Conservation (phyloP, 2,329 filamentous ascomycete species). For the Aspergillus jensenii region DNA sequence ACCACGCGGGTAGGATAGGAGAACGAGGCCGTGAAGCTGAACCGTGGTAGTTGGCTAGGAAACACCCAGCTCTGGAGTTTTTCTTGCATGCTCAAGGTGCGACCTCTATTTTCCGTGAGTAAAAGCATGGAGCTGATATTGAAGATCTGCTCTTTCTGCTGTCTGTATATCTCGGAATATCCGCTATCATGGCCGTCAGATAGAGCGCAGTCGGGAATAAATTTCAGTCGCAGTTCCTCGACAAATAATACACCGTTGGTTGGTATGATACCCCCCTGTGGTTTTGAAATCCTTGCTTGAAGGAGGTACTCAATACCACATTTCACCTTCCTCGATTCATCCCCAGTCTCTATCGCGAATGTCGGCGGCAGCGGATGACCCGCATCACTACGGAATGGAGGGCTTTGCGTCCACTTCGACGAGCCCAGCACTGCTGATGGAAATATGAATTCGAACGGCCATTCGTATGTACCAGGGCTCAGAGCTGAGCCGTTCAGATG, state of each 20-base stretch:
- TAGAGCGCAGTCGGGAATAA: background rate
- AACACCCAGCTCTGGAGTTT: constrained; percentile 16
- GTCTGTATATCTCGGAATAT: background rate
- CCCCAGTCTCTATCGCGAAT: background rate
- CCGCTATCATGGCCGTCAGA: background rate
- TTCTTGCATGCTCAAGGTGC: constrained; percentile 7
- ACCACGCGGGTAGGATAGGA: constrained; percentile 9
- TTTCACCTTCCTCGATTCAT: background rate
- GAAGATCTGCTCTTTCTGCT: constrained; percentile 9
- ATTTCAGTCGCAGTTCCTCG: background rate
- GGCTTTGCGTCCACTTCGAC: background rate
- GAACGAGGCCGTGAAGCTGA: constrained; percentile 14
- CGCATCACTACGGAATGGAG: background rate
- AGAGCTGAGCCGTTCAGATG: constrained; percentile 1
- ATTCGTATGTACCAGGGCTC: background rate
- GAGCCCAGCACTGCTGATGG: background rate
- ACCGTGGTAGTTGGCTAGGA: constrained; percentile 13
- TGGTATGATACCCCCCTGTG: background rate
- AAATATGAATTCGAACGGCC: background rate
- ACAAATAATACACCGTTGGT: background rate
- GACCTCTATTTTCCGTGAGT: constrained; percentile 13
- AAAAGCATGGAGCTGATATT: constrained; percentile 11
- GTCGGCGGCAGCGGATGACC: background rate
- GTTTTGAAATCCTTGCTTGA: background rate
- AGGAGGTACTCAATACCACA: background rate